Evolutionary conservation across 192 early-diverging fungal genomes (phyloP), one percentile per base, ranked within the genome.

Genomic region (Spizellomyces sp.): DNA sequence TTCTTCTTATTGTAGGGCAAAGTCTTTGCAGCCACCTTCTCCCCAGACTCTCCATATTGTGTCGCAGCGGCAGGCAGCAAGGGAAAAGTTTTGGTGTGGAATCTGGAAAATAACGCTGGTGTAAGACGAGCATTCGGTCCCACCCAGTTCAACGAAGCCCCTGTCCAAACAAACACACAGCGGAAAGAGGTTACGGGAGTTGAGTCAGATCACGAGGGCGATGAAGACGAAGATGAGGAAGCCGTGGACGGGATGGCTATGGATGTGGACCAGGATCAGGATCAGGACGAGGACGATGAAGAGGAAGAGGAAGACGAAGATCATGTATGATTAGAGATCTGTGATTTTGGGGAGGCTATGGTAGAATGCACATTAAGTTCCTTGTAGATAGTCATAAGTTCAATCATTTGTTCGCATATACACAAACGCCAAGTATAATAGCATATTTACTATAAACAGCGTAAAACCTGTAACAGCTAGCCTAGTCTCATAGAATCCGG

Each of bases 81-180:
- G 8, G 98, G 96, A 65, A 94, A 95, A 69, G 81, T 96, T 48
- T 83, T 91, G 36, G 86, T 99, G 9, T 98, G 96, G 96, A 93
- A 99, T 74, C 80, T 98, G 73, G 89, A 90, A 19, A 87, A 90
- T 14, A 98, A 96, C 71, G 86, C 89, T n/a, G 87, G 90, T 46
- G 84, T 99, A 9, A 80, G 95, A 54, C 62, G 83, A 17, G 84
- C 88, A 4, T 93, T 94, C 69, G 58, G 62, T 22, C 54, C 22
- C 10, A 17, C 9, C 12, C 76, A 74, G 6, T n/a, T 61, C 67
- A 48, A 46, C 59, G n/a, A n/a, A 21, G 15, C 60, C 10, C 6
- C 60, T 41, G 14, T 55, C 9, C 14, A 19, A 15, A 2, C 19
- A 19, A 52, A 41, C 47, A 22, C 44, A 9, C 56, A 6, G 48